A percentile compares a stretch with the other conserved stretches of the same genome.
phyloP scores from a whole-genome alignment of 352 stramenopile genomes.

The Pythium chondricola region DNA sequence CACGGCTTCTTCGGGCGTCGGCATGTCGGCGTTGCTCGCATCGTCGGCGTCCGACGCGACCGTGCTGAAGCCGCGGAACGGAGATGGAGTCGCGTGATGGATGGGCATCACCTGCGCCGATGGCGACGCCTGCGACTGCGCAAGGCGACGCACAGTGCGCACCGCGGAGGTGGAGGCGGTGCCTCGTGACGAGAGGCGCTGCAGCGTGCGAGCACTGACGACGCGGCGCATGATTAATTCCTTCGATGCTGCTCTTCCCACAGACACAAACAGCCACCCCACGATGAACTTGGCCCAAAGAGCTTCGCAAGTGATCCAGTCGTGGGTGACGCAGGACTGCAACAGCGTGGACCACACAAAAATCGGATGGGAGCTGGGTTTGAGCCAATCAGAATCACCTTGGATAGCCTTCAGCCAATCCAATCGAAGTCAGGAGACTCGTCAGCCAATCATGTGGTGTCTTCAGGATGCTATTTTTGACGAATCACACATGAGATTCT shows the following conservation, averaged over 20 bases:
- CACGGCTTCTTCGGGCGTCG: constrained; percentile 12
- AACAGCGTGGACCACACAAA: constrained; percentile 8
- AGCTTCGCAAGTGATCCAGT: constrained; percentile 23
- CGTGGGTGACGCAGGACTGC: not conserved
- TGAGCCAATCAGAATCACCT: constrained; percentile 9
- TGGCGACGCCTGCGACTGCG: not conserved
- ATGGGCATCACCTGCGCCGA: constrained; percentile 8
- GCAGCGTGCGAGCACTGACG: constrained; percentile 32
- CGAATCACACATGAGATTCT: too few species aligned
- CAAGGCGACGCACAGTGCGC: too few species aligned
- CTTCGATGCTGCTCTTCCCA: constrained; percentile 17
- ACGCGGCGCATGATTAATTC: constrained; percentile 44
- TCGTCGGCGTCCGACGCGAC: constrained; percentile 16
- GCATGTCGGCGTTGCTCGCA: constrained; percentile 3
- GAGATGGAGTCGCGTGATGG: constrained; percentile 1
- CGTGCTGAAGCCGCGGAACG: constrained; percentile 26
- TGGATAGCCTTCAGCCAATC: not conserved
- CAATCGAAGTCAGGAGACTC: not conserved
- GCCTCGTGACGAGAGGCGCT: constrained; percentile 26
- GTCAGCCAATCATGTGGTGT: constrained; percentile 8
- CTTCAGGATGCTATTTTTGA: too few species aligned
- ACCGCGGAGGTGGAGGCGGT: not conserved
- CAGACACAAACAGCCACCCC: not conserved
- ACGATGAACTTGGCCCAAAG: not conserved
- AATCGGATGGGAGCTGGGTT: not conserved